Conservation (phyloP, 345 rosid genomes). For the Hirschfeldia incana region DNA sequence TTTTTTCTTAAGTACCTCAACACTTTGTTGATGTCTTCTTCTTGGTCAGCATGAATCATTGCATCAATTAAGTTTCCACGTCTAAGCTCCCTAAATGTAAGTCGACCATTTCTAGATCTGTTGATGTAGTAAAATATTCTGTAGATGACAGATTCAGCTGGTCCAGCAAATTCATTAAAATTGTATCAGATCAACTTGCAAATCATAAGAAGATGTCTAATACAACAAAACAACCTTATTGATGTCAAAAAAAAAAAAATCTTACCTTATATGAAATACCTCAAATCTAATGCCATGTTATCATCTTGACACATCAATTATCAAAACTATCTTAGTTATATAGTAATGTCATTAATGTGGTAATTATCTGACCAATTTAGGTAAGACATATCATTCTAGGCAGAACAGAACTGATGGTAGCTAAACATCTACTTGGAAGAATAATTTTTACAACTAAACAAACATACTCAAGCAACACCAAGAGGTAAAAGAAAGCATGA, state of each 20-base stretch:
- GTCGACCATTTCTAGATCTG: slow-evolving; percentile 84
- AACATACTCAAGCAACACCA: background rate
- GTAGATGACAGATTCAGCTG: slow-evolving; percentile 84
- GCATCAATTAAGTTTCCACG: slow-evolving; percentile 85
- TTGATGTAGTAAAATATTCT: slow-evolving; percentile 58
- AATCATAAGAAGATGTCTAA: slow-evolving; percentile 1
- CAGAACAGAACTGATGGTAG: too few species aligned
- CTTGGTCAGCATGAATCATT: slow-evolving; percentile 91
- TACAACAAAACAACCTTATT: too few species aligned
- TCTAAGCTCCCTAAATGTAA: slow-evolving; percentile 85
- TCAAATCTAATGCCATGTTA: too few species aligned
- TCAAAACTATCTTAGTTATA: too few species aligned
- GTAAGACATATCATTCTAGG: too few species aligned
- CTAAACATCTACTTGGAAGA: too few species aligned
- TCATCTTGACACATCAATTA: too few species aligned
- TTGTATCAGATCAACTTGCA: slow-evolving; percentile 10
- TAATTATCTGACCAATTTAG: too few species aligned
- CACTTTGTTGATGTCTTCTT: slow-evolving; percentile 96
- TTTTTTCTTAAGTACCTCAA: slow-evolving; percentile 56
- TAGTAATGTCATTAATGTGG: too few species aligned
- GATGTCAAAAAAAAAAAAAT: too few species aligned
- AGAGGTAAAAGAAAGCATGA: background rate
- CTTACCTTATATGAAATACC: too few species aligned
- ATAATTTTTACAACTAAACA: background rate
- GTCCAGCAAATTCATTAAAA: slow-evolving; percentile 29